Base-by-base conservation (phyloP, 352 stramenopile genomes). In the Halophytophthora batemanensis region DNA sequence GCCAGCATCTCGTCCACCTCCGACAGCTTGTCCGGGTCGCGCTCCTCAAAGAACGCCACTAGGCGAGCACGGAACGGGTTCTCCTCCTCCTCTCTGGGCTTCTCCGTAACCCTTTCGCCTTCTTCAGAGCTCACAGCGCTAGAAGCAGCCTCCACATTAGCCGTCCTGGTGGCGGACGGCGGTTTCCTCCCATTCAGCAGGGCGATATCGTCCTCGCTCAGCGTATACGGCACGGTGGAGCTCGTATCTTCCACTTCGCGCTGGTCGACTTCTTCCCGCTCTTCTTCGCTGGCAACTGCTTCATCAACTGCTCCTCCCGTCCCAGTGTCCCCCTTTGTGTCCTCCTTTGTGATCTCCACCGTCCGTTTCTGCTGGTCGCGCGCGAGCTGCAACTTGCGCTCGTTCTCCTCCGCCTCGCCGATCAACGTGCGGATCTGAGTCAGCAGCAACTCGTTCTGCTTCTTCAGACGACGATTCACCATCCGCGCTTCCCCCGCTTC, bases 401-500 rank as follows among this genome's bases (percentile, higher is more conserved):
- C 72, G 19, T 53, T 74, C 18, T 66, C 66, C 50, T 68, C 61
- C 15, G 71, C 61, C 52, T 89, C 79, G 38, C 87, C 72, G 15
- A 90, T 80, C 1, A 93, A 61, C 19, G 80, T 80, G 23, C 79
- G 62, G 40, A 93, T 91, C 40, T 93, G 82, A 4, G 74, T 91
- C 38, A 93, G 29, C 23, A 93, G 42, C 35, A 93, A 51, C 50
- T 90, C 80, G 45, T 93, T 93, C 53, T 93, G 82, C 53, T 79
- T 86, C 50, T 93, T 91, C 45, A 93, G 50, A 3, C 82, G 66
- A 33, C 71, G 77, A 47, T 93, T 91, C 40, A 91, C 82, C 82
- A 93, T 93, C n/a, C 82, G 74, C n/a, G 82, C 76, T 51, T 93
- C 82, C 37, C 66, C 85, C 3, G 82, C 82, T 74, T 93, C 82